A percentile compares a stretch with the other conserved stretches of the same genome.
Evolutionary conservation across 257 asterid species (phyloP).

Genomic region (Nicotiana benthamiana): DNA sequence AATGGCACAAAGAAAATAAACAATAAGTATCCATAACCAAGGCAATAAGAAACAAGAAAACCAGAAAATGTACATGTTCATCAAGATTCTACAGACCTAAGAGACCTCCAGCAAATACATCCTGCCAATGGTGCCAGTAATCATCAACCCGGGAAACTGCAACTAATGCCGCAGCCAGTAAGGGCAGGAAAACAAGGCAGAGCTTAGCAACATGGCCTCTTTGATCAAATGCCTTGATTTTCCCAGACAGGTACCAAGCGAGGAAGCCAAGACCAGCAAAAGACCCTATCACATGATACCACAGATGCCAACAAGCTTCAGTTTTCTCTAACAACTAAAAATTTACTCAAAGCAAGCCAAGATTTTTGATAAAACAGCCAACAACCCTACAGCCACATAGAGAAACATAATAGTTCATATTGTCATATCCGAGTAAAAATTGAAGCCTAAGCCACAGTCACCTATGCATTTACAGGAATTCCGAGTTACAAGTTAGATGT

Average conservation of each 20-base stretch:
- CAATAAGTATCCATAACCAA: background rate
- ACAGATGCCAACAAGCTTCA: background rate
- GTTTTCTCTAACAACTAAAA: background rate
- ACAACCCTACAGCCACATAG: background rate
- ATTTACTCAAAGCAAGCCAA: background rate
- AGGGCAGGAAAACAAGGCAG: constrained; percentile 52
- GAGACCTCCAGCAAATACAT: constrained; percentile 65
- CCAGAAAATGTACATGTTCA: background rate
- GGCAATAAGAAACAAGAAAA: background rate
- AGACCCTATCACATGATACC: constrained; percentile 45
- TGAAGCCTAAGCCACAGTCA: background rate
- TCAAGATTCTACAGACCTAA: constrained; percentile 34
- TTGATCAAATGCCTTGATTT: constrained; percentile 58
- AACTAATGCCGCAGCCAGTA: constrained; percentile 67
- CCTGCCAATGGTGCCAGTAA: constrained; percentile 91
- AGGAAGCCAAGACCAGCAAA: constrained; percentile 85
- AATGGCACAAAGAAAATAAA: constrained; percentile 14
- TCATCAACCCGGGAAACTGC: constrained; percentile 85
- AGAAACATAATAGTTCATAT: background rate
- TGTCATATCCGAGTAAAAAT: background rate
- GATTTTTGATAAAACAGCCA: background rate
- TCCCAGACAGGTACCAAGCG: constrained; percentile 70
- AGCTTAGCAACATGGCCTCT: constrained; percentile 77
- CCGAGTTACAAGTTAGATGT: background rate
- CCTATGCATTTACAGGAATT: background rate